A percentile compares a stretch with the other conserved stretches of the same genome.
Conservation (phyloP, 257 asterid genomes). For the Salvia hispanica region DNA sequence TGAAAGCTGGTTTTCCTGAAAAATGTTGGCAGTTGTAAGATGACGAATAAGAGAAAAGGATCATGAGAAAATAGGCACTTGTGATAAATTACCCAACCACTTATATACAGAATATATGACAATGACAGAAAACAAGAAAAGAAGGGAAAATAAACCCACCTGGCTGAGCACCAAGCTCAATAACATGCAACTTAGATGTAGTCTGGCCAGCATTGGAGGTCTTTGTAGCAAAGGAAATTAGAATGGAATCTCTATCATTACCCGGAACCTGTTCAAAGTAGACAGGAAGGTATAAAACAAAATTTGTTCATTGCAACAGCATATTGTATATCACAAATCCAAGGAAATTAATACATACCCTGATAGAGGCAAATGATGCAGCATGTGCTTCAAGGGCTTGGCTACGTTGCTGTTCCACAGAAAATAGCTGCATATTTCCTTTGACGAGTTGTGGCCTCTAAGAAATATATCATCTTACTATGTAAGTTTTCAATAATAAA, state of each 20-base stretch:
- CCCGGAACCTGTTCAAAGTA: constrained; percentile 65
- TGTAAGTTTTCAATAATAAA: constrained; percentile 20
- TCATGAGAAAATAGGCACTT: not conserved
- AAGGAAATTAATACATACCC: constrained; percentile 45
- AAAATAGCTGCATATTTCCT: constrained; percentile 96
- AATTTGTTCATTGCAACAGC: constrained; percentile 11
- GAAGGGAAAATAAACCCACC: constrained; percentile 43
- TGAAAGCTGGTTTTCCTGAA: constrained; percentile 78
- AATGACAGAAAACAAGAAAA: not conserved
- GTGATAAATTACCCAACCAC: not conserved
- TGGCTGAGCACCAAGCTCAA: constrained; percentile 80
- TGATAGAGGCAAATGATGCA: constrained; percentile 83
- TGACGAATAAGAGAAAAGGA: constrained; percentile 18
- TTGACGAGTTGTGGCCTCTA: constrained; percentile 95
- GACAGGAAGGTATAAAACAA: constrained; percentile 16
- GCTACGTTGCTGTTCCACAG: constrained; percentile 98
- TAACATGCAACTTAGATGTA: constrained; percentile 67
- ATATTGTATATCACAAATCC: not conserved
- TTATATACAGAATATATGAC: not conserved
- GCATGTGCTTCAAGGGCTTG: constrained; percentile 99
- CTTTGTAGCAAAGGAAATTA: constrained; percentile 79
- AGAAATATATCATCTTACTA: constrained; percentile 24
- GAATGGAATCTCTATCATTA: constrained; percentile 86
- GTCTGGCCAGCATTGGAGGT: constrained; percentile 64
- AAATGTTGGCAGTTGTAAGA: constrained; percentile 27